Percentiles rank a stretch among this genome's conserved stretches.
Evolutionary conservation across 331 rosid species (phyloP).

Genomic region (Pyrus hybrid): DNA sequence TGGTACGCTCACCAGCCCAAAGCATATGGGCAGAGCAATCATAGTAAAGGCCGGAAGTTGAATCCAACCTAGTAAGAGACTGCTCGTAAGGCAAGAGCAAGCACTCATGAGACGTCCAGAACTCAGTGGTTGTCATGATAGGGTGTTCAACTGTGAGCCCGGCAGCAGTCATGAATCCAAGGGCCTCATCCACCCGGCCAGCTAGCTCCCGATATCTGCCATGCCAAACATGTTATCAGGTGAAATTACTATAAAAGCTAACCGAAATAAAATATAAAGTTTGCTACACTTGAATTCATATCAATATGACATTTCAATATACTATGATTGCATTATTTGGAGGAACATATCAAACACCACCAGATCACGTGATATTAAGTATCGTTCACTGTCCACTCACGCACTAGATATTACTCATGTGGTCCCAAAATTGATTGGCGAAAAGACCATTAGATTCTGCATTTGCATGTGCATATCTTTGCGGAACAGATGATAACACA

Average conservation of each 20-base stretch:
- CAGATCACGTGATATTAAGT: neutral
- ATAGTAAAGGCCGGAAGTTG: constrained; percentile 87
- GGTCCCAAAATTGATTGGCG: neutral
- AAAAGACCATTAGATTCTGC: neutral
- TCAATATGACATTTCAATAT: neutral
- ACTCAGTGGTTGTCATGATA: constrained; percentile 87
- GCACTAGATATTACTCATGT: neutral
- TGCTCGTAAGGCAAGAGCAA: constrained; percentile 93
- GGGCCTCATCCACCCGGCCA: constrained; percentile 94
- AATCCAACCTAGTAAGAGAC: constrained; percentile 90
- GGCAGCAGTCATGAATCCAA: constrained; percentile 97
- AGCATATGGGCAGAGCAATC: constrained; percentile 98
- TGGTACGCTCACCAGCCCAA: constrained; percentile 92
- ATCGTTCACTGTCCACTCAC: neutral
- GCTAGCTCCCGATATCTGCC: constrained; percentile 93
- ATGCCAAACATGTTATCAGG: constrained; percentile 13
- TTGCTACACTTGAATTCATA: neutral
- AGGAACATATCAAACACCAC: neutral
- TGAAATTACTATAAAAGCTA: neutral
- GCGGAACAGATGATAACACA: neutral
- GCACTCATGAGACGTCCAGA: constrained; percentile 98
- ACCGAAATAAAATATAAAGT: neutral
- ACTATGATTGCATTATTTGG: neutral
- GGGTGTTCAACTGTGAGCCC: constrained; percentile 97
- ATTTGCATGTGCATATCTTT: neutral